Evolutionary conservation across 345 rosid species (phyloP).

Genomic region (Citrus cavaleriei): DNA sequence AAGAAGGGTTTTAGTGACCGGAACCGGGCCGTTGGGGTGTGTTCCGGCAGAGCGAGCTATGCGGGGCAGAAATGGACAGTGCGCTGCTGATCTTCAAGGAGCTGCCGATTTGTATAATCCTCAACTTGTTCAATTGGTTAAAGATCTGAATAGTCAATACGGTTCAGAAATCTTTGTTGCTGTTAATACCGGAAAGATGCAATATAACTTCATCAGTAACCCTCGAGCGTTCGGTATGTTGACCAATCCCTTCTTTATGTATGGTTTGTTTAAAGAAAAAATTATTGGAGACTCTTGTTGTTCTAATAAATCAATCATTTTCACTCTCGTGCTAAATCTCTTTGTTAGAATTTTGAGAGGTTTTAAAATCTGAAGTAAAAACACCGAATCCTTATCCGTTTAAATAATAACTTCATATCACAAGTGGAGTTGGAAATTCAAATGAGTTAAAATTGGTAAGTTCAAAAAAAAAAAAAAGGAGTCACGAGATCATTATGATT

Average conservation of each 20-base stretch:
- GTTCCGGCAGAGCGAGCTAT: conserved; percentile 67
- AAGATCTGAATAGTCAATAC: conserved; percentile 36
- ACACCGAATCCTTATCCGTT: too few species aligned
- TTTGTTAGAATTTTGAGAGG: too few species aligned
- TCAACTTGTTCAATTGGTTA: conserved; percentile 49
- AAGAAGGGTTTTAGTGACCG: conserved; percentile 77
- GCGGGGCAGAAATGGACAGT: conserved; percentile 55
- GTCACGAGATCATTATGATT: too few species aligned
- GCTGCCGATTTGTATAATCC: conserved; percentile 69
- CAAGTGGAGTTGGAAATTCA: too few species aligned
- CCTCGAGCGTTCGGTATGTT: conserved; percentile 59
- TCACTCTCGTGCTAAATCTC: too few species aligned
- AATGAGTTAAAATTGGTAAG: too few species aligned
- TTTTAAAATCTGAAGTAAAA: too few species aligned
- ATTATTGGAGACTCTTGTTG: too few species aligned
- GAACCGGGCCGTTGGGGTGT: conserved; percentile 85
- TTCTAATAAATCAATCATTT: too few species aligned
- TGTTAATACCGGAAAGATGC: conserved; percentile 44
- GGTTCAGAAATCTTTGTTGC: conserved; percentile 54
- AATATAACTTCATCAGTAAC: conserved; percentile 44
- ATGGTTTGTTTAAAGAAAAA: background rate
- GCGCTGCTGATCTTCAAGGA: conserved; percentile 46
- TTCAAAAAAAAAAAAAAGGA: too few species aligned
- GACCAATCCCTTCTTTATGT: background rate
- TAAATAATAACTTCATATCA: too few species aligned